Evolutionary conservation across 106 monocot species (phyloP).

Genomic region (Platanthera zijinensis): DNA sequence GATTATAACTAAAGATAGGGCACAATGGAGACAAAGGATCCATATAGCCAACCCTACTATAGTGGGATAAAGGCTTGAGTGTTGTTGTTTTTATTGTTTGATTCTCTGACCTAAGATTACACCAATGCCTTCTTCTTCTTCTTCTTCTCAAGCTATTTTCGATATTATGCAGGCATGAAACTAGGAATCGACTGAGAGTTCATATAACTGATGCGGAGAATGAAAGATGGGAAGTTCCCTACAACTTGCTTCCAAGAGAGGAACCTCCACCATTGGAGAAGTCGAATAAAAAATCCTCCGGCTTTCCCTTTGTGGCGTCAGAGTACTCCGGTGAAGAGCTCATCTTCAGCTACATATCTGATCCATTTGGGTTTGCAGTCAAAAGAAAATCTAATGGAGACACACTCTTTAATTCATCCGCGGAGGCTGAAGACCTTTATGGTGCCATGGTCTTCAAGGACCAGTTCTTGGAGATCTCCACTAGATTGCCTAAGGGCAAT

Average conservation of each 20-base stretch:
- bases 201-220: constrained; percentile 78
- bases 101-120: neutral
- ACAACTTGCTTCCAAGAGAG: constrained; percentile 66
- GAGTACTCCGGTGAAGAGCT: constrained; percentile 55
- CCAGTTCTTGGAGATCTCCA: constrained; percentile 87
- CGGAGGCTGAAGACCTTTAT: constrained; percentile 15
- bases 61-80: too few species aligned
- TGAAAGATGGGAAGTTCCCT: constrained; percentile 92
- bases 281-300: neutral
- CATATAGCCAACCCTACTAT: too few species aligned
- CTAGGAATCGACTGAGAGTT: constrained; percentile 54
- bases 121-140: neutral
- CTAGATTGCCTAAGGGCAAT: constrained; percentile 45
- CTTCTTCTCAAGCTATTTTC: neutral
- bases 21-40: too few species aligned
- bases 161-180: constrained; percentile 54
- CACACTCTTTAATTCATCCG: constrained; percentile 56
- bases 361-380: constrained; percentile 78
- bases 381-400: constrained; percentile 57
- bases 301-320: constrained; percentile 19
- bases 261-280: constrained; percentile 32
- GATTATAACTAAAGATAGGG: too few species aligned
- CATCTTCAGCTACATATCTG: constrained; percentile 57
- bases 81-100: neutral
- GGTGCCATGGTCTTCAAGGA: constrained; percentile 78